Evolutionary conservation across 306 rosid genomes (phyloP), one percentile per base, ranked within the genome.

Genomic region (Glycine soja): DNA sequence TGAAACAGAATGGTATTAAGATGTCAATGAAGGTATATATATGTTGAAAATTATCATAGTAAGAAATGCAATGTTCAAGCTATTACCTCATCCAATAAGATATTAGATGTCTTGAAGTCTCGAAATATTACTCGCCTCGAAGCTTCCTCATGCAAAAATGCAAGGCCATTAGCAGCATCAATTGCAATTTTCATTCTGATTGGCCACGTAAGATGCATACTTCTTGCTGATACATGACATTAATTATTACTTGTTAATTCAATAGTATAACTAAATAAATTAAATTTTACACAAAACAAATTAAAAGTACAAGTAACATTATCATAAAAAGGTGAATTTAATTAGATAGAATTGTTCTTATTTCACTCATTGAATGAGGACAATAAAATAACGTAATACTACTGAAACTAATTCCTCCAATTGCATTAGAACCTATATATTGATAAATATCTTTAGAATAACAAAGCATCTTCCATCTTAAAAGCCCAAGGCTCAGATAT

Each of bases 111-210:
- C 70, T 93, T 93, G 47, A 91, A 91, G 73, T 91, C 96, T 59
- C 94, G 82, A 69, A 79, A 93, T 8, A 90, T 91, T 4, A 91
- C 79, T 16, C 87, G 89, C 69, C 70, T 91, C 13, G 81, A 75
- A 59, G 88, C 79, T 69, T 93, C 90, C 57, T 91, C 91, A 32
- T 93, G 96, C 51, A 93, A 82, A 85, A 81, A 93, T 10, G 94
- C 89, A 65, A 93, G 94, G 10, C 94, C 94, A 76, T 81, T 87
- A 11, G 97, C 97, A 46, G 90, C 94, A 70, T 88, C 96, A 34
- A 89, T 76, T 43, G 83, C 82, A 36, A 90, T 84, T 80, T 86
- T 90, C 86, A 93, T 69, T 77, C 97, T 83, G 9, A 64, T 16
- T 7, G 80, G 4, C 97, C 97, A 93, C 5, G 93, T 81, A 82